Conservation (phyloP, 805 yeast genomes). For the Metschnikowia anglica region DNA sequence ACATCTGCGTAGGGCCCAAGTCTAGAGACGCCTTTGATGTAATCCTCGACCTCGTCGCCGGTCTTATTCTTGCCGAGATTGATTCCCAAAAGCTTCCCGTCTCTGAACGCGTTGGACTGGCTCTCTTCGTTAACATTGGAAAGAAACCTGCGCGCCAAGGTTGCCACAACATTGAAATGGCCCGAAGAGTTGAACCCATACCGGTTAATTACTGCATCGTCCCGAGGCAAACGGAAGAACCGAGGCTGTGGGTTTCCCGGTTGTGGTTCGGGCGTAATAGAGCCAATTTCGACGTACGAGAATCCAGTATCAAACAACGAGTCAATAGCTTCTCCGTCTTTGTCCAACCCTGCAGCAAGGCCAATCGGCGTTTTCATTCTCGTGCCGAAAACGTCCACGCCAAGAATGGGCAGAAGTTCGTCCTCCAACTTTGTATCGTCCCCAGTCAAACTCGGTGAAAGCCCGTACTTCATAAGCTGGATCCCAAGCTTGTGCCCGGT, state of each 20-base stretch:
- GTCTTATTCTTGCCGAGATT: conserved; percentile 90
- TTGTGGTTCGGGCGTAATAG: conserved; percentile 89
- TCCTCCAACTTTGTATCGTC: conserved; percentile 46
- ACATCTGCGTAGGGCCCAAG: conserved; percentile 87
- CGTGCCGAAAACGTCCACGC: conserved; percentile 65
- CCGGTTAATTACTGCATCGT: conserved; percentile 89
- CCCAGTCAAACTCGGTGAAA: conserved; percentile 59
- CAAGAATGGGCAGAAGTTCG: conserved; percentile 40
- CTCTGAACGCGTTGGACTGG: conserved; percentile 51
- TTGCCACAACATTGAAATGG: conserved; percentile 67
- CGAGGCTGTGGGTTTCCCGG: conserved; percentile 95
- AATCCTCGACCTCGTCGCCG: conserved; percentile 88
- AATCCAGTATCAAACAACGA: conserved; percentile 76
- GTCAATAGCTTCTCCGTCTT: conserved; percentile 89
- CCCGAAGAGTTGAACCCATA: conserved; percentile 95
- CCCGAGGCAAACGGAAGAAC: conserved; percentile 79
- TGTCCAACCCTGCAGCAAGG: conserved; percentile 94
- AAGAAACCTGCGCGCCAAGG: conserved; percentile 61
- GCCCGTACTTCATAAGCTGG: conserved; percentile 62
- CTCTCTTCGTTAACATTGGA: conserved; percentile 7
- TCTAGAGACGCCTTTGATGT: conserved; percentile 76
- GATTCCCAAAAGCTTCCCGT: conserved; percentile 68
- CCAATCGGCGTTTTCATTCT: conserved; percentile 78
- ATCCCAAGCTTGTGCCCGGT: conserved; percentile 79
- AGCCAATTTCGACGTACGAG: conserved; percentile 88